A percentile compares a stretch with the other conserved stretches of the same genome.
Evolutionary conservation across 2,329 filamentous ascomycete genomes (phyloP).

Genomic region (Podosphaera xanthii): DNA sequence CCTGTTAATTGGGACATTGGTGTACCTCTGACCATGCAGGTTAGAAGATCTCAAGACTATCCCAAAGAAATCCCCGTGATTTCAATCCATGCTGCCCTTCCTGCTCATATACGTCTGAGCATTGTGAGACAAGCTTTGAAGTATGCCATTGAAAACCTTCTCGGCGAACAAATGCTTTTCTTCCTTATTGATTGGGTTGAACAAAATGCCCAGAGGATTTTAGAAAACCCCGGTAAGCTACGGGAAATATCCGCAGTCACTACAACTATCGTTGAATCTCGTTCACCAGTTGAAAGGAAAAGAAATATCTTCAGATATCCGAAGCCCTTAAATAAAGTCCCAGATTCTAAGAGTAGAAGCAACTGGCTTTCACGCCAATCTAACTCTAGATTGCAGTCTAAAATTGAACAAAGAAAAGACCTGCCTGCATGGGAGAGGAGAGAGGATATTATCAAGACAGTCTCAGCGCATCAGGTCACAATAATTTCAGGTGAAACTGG

Average conservation of each 20-base stretch:
- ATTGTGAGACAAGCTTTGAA: slow-evolving; percentile 56
- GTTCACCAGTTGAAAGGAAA: slow-evolving; percentile 9
- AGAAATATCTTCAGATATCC: slow-evolving; percentile 23
- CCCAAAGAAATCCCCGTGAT: slow-evolving; percentile 46
- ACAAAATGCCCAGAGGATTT: slow-evolving; percentile 56
- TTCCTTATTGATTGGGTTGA: slow-evolving; percentile 83
- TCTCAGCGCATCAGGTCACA: slow-evolving; percentile 62
- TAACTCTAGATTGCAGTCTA: slow-evolving; percentile 42
- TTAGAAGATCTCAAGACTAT: slow-evolving; percentile 52
- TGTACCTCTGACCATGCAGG: slow-evolving; percentile 36
- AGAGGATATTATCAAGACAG: slow-evolving; percentile 52
- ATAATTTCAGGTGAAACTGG: slow-evolving; percentile 96
- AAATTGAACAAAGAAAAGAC: slow-evolving; percentile 47
- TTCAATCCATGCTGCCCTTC: slow-evolving; percentile 46
- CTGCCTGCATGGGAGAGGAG: slow-evolving; percentile 76
- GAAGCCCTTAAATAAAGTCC: slow-evolving; percentile 39
- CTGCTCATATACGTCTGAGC: slow-evolving; percentile 82
- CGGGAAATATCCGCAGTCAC: slow-evolving; percentile 65
- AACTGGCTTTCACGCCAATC: slow-evolving; percentile 50
- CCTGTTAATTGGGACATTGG: slow-evolving; percentile 27
- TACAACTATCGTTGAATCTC: slow-evolving; percentile 34
- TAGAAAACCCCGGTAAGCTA: slow-evolving; percentile 64
- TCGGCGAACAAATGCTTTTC: slow-evolving; percentile 79
- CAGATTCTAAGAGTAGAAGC: slow-evolving; percentile 34
- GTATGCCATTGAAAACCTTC: slow-evolving; percentile 45